A percentile compares a stretch with the other conserved stretches of the same genome.
phyloP scores from a whole-genome alignment of 257 asterid genomes.

The Gentiana straminea region DNA sequence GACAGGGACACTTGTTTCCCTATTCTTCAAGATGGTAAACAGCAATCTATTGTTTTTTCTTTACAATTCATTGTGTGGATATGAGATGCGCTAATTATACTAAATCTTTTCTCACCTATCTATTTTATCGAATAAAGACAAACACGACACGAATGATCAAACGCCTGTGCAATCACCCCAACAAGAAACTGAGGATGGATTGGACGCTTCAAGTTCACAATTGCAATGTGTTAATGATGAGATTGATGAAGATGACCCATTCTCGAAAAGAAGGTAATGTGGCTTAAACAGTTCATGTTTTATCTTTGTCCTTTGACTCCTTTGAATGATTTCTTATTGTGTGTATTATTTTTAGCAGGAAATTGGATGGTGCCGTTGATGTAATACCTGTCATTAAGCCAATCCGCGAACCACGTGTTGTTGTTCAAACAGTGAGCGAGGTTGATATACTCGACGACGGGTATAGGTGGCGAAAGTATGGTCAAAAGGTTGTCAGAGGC shows the following conservation, averaged over 20 bases:
- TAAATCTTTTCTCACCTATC: background rate
- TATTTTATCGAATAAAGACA: conserved; percentile 40
- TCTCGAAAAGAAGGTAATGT: conserved; percentile 59
- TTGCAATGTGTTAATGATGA: conserved; percentile 49
- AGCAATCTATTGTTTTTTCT: background rate
- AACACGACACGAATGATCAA: conserved; percentile 28
- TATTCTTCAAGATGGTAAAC: conserved; percentile 64
- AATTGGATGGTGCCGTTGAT: conserved; percentile 64
- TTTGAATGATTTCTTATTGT: background rate
- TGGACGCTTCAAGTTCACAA: conserved; percentile 47
- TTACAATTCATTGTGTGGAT: background rate
- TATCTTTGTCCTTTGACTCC: background rate
- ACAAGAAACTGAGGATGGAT: conserved; percentile 51
- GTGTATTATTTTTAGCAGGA: conserved; percentile 41
- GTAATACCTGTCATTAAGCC: conserved; percentile 75
- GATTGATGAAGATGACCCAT: conserved; percentile 63
- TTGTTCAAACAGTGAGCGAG: conserved; percentile 96
- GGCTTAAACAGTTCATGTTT: conserved; percentile 6
- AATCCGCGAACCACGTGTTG: conserved; percentile 89
- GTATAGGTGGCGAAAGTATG: conserved; percentile 96
- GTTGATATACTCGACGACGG: conserved; percentile 96
- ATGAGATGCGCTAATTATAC: background rate
- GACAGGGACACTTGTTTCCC: conserved; percentile 35
- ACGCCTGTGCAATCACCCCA: conserved; percentile 57
- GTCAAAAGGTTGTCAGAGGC: conserved; percentile 96